Evolutionary conservation across 2,329 filamentous ascomycete genomes (phyloP).

Genomic region (Trichoderma pleuroti): DNA sequence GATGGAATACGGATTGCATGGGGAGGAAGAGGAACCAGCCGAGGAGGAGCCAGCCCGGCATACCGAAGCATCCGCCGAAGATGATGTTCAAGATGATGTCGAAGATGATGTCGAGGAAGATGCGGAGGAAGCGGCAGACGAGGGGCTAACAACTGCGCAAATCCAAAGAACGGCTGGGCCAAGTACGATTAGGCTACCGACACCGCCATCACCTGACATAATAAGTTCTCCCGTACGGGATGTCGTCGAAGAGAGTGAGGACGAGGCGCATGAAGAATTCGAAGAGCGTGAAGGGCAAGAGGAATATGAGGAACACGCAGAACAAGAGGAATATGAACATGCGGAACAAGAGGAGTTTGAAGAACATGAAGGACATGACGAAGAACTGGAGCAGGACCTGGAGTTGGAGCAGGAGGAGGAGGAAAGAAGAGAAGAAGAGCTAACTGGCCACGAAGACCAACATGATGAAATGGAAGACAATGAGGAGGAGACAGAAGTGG

Average conservation of each 20-base stretch:
- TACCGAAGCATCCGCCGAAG: not conserved
- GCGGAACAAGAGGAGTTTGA: not conserved
- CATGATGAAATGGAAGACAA: conserved; percentile 8
- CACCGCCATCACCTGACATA: conserved; percentile 47
- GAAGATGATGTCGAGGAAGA: not conserved
- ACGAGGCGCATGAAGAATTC: not conserved
- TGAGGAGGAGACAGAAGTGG: conserved; percentile 18
- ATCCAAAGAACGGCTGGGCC: conserved; percentile 32
- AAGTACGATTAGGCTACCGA: conserved; percentile 42
- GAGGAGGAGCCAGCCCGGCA: conserved; percentile 6
- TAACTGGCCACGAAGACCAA: not conserved
- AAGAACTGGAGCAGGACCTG: not conserved
- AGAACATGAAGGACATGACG: conserved; percentile 17
- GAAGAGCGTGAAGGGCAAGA: not conserved
- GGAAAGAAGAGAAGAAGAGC: not conserved
- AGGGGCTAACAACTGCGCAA: not conserved
- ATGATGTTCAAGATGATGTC: not conserved
- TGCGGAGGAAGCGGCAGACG: not conserved
- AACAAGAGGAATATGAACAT: not conserved
- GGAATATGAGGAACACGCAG: not conserved
- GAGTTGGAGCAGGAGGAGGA: not conserved
- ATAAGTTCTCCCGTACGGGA: conserved; percentile 44
- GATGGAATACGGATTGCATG: not conserved
- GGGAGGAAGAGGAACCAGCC: not conserved
- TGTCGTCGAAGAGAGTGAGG: not conserved